Evolutionary conservation across 192 early-diverging fungal genomes (phyloP), one percentile per base, ranked within the genome.

Genomic region (Coemansia sp.): DNA sequence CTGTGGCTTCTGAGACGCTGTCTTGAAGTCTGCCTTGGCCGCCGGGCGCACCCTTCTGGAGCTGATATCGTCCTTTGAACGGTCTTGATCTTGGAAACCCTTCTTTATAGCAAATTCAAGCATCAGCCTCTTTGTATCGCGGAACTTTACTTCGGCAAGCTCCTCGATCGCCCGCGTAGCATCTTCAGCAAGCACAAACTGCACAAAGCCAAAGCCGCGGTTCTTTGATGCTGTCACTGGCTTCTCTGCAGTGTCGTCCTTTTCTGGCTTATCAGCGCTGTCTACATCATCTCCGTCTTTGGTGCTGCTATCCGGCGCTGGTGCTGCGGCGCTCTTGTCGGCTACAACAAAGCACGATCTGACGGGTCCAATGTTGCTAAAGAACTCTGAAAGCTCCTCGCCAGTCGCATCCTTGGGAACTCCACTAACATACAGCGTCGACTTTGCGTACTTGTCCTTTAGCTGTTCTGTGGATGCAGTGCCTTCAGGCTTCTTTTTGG

Each of bases 131-230:
- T 87, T 70, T 56, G 84, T 64, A 19, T 83, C 89, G 59, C 82
- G 69, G 72, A 97, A 97, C 68, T 91, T 88, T 13, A 65, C 75
- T 30, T 88, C 83, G 41, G 88, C 84, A 11, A 98, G 81, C 53
- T 91, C 88, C 27, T 83, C 73, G 28, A 98, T 54, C 2, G 96
- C 96, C 25, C 84, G 79, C 28, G 84, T 74, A 2, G 94, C 79
- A 56, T 81, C 79, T 19, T 81, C 79, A 17, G 79, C 68, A 4
- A 81, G 69, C 52, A 81, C 79, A 59, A 87, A 98, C 64, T 93
- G 87, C 6, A 98, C 95, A 75, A 92, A 98, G 17, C 96, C 96
- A 76, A 86, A 97, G 7, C 96, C 96, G 44, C 86, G 89, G 74
- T 94, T 94, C 44, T 41, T 64, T 20, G 61, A 19, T 10, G 52